Percentiles rank a stretch among this genome's conserved stretches.
These are phyloP conservation scores for Fusarium verticillioides DNA, from an alignment of 2,329 filamentous ascomycete genomes.

Conservation along the genomic window DNA sequence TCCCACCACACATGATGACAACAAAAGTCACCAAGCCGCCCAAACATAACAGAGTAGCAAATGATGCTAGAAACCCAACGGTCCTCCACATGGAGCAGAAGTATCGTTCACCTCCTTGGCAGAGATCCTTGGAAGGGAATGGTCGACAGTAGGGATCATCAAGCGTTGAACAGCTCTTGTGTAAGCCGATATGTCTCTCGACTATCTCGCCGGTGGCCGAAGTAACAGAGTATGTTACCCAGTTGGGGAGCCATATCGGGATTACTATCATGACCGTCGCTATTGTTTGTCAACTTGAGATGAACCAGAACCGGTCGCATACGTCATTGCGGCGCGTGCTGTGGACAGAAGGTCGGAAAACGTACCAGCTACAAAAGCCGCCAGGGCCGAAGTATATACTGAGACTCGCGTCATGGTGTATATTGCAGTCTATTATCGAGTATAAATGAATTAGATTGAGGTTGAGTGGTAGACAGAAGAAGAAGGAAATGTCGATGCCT, in stretches of 20 bases:
- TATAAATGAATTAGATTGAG: neutral
- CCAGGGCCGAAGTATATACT: constrained; percentile 56
- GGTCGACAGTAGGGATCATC: constrained; percentile 67
- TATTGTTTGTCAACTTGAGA: constrained; percentile 53
- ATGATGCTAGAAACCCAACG: constrained; percentile 87
- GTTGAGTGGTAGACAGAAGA: constrained; percentile 21
- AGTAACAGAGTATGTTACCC: constrained; percentile 73
- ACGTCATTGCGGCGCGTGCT: constrained; percentile 42
- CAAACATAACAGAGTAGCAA: constrained; percentile 83
- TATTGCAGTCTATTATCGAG: neutral
- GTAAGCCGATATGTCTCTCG: constrained; percentile 77
- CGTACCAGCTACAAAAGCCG: constrained; percentile 58
- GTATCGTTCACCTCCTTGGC: constrained; percentile 64
- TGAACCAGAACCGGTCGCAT: constrained; percentile 1
- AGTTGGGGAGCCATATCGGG: constrained; percentile 75
- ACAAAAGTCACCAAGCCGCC: constrained; percentile 83
- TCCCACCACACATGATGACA: constrained; percentile 81
- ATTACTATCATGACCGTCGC: constrained; percentile 78
- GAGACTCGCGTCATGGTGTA: constrained; percentile 56
- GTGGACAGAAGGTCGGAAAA: constrained; percentile 29
- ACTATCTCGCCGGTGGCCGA: constrained; percentile 59
- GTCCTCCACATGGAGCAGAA: constrained; percentile 96
- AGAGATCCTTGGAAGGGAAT: constrained; percentile 50
- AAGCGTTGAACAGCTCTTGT: constrained; percentile 80
- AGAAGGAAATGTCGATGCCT: constrained; percentile 39